Conservation (phyloP, 179 eudicot genomes). For the Carnegiea gigantea region DNA sequence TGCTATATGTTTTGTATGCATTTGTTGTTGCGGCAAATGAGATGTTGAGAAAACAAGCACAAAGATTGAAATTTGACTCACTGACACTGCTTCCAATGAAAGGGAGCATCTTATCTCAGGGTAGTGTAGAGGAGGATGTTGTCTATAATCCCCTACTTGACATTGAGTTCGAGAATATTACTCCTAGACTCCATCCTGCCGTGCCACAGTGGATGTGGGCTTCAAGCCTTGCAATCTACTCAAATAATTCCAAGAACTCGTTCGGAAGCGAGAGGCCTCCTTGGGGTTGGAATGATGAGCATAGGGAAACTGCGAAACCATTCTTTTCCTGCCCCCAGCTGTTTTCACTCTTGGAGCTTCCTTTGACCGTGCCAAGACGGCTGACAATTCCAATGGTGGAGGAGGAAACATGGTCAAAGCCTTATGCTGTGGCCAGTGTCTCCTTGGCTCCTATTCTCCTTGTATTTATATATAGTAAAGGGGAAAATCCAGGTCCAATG, state of each 20-base stretch:
- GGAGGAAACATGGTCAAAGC: slow-evolving; percentile 76
- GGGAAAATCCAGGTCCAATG: slow-evolving; percentile 19
- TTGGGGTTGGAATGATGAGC: slow-evolving; percentile 50
- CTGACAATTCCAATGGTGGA: slow-evolving; percentile 66
- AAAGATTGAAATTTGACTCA: slow-evolving; percentile 39
- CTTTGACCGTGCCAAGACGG: slow-evolving; percentile 63
- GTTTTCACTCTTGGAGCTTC: slow-evolving; percentile 53
- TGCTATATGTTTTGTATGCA: slow-evolving; percentile 62
- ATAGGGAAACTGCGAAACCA: slow-evolving; percentile 24
- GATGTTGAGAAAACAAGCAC: slow-evolving; percentile 33
- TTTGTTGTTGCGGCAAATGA: slow-evolving; percentile 47
- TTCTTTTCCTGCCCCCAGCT: slow-evolving; percentile 34
- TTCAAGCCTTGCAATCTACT: slow-evolving; percentile 51
- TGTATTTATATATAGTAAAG: slow-evolving; percentile 39
- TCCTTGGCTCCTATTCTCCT: slow-evolving; percentile 58
- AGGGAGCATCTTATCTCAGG: slow-evolving; percentile 33
- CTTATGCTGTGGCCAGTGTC: slow-evolving; percentile 60
- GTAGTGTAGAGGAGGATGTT: slow-evolving; percentile 30
- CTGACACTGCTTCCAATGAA: slow-evolving; percentile 48
- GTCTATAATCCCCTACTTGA: slow-evolving; percentile 41
- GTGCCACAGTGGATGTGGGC: slow-evolving; percentile 57
- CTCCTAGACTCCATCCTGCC: slow-evolving; percentile 36
- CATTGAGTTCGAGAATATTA: slow-evolving; percentile 37
- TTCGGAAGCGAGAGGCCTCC: slow-evolving; percentile 42
- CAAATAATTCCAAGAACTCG: slow-evolving; percentile 30